These are phyloP conservation scores for Tulasnella calospora DNA, from an alignment of 768 basidiomycete genomes.

Conservation along the genomic window DNA sequence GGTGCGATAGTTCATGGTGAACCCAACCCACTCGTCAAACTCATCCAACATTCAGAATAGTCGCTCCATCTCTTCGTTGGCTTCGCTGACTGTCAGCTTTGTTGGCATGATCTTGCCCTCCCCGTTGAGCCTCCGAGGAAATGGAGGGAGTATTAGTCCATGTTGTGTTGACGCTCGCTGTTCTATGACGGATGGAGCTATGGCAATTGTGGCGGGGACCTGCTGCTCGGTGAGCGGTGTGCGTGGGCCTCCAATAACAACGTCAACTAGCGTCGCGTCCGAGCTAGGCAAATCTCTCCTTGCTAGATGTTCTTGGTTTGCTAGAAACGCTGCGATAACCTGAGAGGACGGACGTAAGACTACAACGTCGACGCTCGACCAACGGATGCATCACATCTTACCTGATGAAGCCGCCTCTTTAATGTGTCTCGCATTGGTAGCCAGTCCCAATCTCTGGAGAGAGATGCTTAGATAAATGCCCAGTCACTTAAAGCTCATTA, in stretches of 20 bases:
- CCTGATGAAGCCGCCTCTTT: constrained; percentile 66
- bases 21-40: constrained; percentile 61
- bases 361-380: constrained; percentile 31
- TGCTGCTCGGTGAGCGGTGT: constrained; percentile 33
- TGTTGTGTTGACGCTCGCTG: constrained; percentile 45
- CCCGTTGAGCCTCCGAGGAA: constrained; percentile 55
- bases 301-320: background rate
- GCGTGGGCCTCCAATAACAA: constrained; percentile 31
- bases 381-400: constrained; percentile 47
- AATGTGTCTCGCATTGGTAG: constrained; percentile 60
- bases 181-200: constrained; percentile 28
- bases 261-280: background rate
- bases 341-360: background rate
- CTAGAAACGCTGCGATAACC: constrained; percentile 7
- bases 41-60: constrained; percentile 64
- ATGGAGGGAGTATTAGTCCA: constrained; percentile 67
- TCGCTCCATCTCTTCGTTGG: constrained; percentile 49
- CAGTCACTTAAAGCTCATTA: constrained; percentile 15
- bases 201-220: constrained; percentile 18
- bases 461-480: constrained; percentile 25
- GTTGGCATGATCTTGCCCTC: constrained; percentile 48
- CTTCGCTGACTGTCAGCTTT: constrained; percentile 59
- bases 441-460: constrained; percentile 59
- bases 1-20: constrained; percentile 22
- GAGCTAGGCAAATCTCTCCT: background rate